Conservation (phyloP, 352 stramenopile genomes). For the Phytophthora ohioensis region DNA sequence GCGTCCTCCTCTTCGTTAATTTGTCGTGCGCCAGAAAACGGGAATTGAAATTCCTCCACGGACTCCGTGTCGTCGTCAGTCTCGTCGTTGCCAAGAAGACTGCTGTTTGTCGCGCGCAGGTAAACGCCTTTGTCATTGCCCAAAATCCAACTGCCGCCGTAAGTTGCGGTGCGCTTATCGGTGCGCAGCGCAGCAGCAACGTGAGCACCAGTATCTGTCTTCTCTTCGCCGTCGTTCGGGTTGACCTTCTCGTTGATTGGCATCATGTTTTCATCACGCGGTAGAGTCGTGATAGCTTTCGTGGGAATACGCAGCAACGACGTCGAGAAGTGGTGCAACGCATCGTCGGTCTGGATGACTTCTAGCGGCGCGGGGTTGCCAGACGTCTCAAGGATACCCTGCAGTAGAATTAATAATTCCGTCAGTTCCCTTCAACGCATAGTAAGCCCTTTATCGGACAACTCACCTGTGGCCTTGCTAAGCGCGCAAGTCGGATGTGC, state of each 20-base stretch:
- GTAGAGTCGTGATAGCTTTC: conserved; percentile 80
- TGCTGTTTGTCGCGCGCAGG: conserved; percentile 73
- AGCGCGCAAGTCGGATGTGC: conserved; percentile 36
- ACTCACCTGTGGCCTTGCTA: conserved; percentile 40
- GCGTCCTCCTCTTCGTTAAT: conserved; percentile 51
- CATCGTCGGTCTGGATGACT: conserved; percentile 66
- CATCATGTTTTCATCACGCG: conserved; percentile 65
- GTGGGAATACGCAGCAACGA: conserved; percentile 76
- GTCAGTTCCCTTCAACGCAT: neutral
- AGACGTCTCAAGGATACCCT: conserved; percentile 64
- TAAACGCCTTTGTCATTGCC: conserved; percentile 83
- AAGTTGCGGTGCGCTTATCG: conserved; percentile 40
- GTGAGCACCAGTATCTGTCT: conserved; percentile 10
- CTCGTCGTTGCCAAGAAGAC: conserved; percentile 69
- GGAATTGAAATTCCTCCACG: conserved; percentile 58
- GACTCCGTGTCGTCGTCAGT: conserved; percentile 69
- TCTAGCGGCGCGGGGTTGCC: conserved; percentile 48
- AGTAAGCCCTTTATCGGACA: neutral
- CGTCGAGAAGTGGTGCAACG: conserved; percentile 71
- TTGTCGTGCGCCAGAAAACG: conserved; percentile 47
- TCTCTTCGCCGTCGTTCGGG: conserved; percentile 27
- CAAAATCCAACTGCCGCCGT: conserved; percentile 83
- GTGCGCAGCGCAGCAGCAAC: conserved; percentile 12
- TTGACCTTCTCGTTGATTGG: conserved; percentile 53
- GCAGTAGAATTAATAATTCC: conserved; percentile 2